Base-by-base conservation (phyloP, 495 filamentous ascomycete species). In the Tetracladium setigerum region DNA sequence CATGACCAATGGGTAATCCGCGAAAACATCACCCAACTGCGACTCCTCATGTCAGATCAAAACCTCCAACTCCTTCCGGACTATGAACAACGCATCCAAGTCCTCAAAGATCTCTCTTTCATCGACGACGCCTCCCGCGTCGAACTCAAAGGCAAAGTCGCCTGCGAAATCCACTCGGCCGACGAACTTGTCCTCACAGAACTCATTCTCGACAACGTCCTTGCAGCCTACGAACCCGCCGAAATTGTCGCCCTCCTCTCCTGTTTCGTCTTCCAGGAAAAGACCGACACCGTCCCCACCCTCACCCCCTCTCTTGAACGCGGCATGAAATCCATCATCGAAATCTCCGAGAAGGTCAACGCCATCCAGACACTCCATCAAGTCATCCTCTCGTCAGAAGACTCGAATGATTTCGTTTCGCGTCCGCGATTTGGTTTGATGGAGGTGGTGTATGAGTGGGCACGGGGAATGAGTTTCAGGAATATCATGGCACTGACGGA, bases 361-460 rank as follows among this genome's bases (percentile, higher is more conserved):
- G 72, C 78, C 30, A 80, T 86, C 45, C 92, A 98, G 67, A 84
- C 83, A 24, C 66, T 81, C 45, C 85, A 92, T 61, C 92, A 97
- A 67, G 89, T 98, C 14, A 87, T 95, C 54, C 80, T 95, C 47
- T 84, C 84, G 11, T 75, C 81, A 38, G 94, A 96, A 39, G 89
- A 95, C 56, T 81, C 78, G 47, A 95, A 90, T 60, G 89, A 98
- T 62, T 97, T 96, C 56, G 86, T 85, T 37, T 87, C 78, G 53
- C 72, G 81, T 35, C 87, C 89, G 8, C 76, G 89, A 12, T 98
- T 98, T 60, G 91, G 90, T 0, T 75, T 98, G 39, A 87, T 94
- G 57, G 94, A 98, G 64, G 94, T 98, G 0, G 92, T 98, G 13
- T 95, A 97, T 62, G 92, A 98, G 67, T 98, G 92, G 92, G 94